These are phyloP conservation scores for Phoma sp. DNA, from an alignment of 2,329 filamentous ascomycete species.

Conservation along the genomic window DNA sequence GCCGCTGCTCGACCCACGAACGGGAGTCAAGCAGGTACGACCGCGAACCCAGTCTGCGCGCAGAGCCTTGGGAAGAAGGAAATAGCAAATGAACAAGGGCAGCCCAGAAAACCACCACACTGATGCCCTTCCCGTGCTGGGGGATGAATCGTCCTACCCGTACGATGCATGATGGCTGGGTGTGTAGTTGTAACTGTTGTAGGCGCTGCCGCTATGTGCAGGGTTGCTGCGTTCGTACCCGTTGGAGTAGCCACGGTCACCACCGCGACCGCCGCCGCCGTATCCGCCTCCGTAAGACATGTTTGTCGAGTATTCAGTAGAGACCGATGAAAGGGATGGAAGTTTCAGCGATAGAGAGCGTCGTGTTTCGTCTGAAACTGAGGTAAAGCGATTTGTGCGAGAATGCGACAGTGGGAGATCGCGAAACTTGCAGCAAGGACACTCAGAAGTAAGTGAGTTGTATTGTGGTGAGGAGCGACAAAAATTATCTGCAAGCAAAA, in stretches of 20 bases:
- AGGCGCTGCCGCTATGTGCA: conserved; percentile 55
- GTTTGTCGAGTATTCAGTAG: conserved; percentile 47
- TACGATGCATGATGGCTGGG: conserved; percentile 51
- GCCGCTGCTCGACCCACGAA: conserved; percentile 28
- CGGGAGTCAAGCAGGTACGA: conserved; percentile 30
- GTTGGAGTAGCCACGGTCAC: conserved; percentile 60
- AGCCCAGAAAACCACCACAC: conserved; percentile 41
- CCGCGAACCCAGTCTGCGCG: conserved; percentile 38
- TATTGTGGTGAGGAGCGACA: conserved; percentile 17
- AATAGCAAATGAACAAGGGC: conserved; percentile 36
- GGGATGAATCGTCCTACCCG: conserved; percentile 50
- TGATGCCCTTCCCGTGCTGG: conserved; percentile 48
- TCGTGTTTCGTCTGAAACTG: conserved; percentile 20
- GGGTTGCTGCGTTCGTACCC: conserved; percentile 56
- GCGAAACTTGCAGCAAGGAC: conserved; percentile 28
- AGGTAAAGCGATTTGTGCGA: conserved; percentile 23
- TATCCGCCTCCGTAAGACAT: conserved; percentile 72
- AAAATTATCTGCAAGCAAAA: conserved; percentile 24
- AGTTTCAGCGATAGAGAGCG: conserved; percentile 32
- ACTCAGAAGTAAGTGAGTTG: conserved; percentile 25
- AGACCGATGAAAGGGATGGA: conserved; percentile 39
- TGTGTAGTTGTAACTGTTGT: conserved; percentile 54
- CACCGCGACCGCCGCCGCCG: conserved; percentile 55
- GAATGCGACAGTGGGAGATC: conserved; percentile 35
- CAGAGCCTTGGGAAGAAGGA: conserved; percentile 36